Evolutionary conservation across 495 filamentous ascomycete genomes (phyloP).

Genomic region (Neurospora sp.): DNA sequence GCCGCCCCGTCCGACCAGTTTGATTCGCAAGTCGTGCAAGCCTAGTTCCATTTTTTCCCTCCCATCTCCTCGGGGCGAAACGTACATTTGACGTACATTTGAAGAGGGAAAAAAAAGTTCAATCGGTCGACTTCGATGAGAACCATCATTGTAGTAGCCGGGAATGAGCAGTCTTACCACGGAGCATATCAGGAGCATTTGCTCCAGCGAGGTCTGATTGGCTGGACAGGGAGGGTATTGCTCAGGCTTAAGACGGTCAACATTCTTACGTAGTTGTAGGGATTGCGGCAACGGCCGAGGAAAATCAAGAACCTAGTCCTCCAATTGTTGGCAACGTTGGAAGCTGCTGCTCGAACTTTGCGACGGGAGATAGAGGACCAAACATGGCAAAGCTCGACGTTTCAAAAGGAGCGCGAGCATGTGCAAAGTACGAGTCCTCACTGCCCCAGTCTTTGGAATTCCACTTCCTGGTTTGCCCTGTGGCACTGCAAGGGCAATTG

Average conservation of each 20-base stretch:
- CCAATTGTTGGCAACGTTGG: not conserved
- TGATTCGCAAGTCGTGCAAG: not conserved
- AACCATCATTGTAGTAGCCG: not conserved
- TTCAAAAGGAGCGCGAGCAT: not conserved
- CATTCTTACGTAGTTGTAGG: not conserved
- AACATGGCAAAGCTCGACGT: not conserved
- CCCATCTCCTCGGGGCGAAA: not conserved
- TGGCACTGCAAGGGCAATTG: not conserved
- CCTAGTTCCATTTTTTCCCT: not conserved
- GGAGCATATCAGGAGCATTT: not conserved
- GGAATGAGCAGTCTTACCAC: not conserved
- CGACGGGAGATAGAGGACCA: not conserved
- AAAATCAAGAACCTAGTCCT: not conserved
- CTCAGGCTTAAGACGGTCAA: no score
- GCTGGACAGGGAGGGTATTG: no score
- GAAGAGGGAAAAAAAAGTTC: not conserved
- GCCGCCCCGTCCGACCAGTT: not conserved
- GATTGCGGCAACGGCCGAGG: not conserved
- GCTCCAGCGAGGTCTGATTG: not conserved
- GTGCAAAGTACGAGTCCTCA: not conserved
- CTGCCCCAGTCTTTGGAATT: not conserved
- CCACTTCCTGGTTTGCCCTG: not conserved
- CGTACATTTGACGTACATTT: not conserved
- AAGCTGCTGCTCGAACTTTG: not conserved
- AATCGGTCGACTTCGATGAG: not conserved